Base-by-base conservation (phyloP, 352 stramenopile genomes). In the Phytophthora kernoviae region DNA sequence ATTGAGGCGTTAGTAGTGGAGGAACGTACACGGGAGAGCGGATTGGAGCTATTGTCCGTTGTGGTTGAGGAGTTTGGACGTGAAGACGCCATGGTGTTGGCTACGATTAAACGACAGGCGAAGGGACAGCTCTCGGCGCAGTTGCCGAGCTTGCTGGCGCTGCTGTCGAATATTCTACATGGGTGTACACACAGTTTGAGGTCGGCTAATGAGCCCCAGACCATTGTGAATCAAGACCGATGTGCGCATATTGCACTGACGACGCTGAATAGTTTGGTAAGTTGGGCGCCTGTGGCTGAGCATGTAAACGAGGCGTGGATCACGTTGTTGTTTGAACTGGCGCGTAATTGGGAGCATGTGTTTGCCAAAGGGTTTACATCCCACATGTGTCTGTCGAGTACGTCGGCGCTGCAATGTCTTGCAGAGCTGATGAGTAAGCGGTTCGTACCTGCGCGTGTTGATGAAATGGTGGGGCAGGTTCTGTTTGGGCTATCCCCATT, bases 11-110 rank as follows among this genome's bases (percentile, higher is more conserved):
- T 92, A 5, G 58, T 90, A 10, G 58, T 80, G 17, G 68, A 84
- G 2, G 43, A 75, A 15, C 58, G 55, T 14, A 76, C 76, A 24
- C 57, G 78, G 3, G 61, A 77, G 55, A 76, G 52, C 24, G 83
- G 83, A 6, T 62, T 92, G 15, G 73, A 92, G 48, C 62, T 92
- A 33, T 54, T 92, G 1, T 48, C 54, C 22, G 79, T 91, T 2
- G 65, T 92, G 1, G 75, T 68, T 21, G 83, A 92, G 40, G 83
- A 92, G 62, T 91, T 92, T 62, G 81, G 83, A 6, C 81, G 83
- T 15, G 81, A 92, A 0, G 79, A 90, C 52, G 78, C 79, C 12
- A 50, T 84, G 6, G 75, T 75, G 22, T 57, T 90, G 18, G 79
- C 83, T 9, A 67, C 65, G 18, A 33, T 65, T 8, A 90, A 88